Conservation (phyloP, 1,284 basidiomycete genomes). For the Apiotrichum sp. region DNA sequence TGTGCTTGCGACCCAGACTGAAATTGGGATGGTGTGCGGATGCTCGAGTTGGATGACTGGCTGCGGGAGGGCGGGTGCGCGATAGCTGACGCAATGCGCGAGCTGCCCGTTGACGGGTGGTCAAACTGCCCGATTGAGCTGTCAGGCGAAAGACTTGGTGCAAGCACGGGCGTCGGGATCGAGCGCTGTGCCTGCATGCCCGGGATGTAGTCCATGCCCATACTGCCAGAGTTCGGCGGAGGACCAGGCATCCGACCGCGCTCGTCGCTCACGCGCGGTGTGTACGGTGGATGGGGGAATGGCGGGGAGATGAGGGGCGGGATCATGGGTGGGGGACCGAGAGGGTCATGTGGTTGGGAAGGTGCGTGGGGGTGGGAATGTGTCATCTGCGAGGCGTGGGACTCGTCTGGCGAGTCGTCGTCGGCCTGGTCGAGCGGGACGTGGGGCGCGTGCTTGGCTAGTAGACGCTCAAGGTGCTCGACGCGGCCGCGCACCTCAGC, state of each 20-base stretch:
- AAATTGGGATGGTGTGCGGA: too few relatives aligned
- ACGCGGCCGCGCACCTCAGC: constrained; percentile 19
- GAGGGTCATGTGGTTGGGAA: too few relatives aligned
- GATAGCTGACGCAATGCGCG: too few relatives aligned
- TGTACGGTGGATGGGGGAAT: not conserved
- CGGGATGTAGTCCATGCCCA: not conserved
- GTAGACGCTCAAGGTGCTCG: constrained; percentile 13
- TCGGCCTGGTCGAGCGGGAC: constrained; percentile 8
- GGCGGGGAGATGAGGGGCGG: not conserved
- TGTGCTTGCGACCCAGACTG: too few relatives aligned
- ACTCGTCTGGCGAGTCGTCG: not conserved
- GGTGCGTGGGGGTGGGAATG: too few relatives aligned
- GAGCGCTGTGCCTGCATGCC: not conserved
- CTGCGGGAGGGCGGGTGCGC: too few relatives aligned
- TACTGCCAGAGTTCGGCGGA: too few relatives aligned
- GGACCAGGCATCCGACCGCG: not conserved
- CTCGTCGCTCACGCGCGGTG: not conserved
- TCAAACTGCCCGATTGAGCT: constrained; percentile 2
- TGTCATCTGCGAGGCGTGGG: not conserved
- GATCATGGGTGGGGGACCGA: not conserved
- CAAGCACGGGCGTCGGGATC: not conserved
- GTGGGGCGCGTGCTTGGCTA: constrained; percentile 11
- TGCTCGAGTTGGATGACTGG: too few relatives aligned
- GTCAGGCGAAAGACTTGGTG: not conserved
- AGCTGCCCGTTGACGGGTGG: not conserved